Evolutionary conservation across 495 filamentous ascomycete genomes (phyloP).

Genomic region (Aspergillus olivimuriae): DNA sequence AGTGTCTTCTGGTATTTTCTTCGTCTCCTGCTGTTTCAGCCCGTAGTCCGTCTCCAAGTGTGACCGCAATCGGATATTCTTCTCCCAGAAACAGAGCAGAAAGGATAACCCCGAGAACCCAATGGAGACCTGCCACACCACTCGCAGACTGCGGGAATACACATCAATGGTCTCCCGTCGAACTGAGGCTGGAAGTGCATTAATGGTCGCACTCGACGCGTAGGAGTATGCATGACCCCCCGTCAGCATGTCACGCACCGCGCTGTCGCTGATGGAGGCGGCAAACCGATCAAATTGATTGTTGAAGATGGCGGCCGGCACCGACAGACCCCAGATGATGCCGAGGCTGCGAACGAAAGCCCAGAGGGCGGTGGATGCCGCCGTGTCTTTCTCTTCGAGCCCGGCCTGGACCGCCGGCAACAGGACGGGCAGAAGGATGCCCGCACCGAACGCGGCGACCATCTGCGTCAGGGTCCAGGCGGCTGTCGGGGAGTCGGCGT

Average conservation of each 20-base stretch:
- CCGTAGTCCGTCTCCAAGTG: slow-evolving; percentile 16
- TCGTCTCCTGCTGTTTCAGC: too few relatives aligned
- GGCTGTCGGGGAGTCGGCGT: not conserved
- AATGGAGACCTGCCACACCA: slow-evolving; percentile 14
- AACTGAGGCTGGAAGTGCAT: not conserved
- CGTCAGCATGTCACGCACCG: not conserved
- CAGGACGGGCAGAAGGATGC: not conserved
- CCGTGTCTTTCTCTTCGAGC: slow-evolving; percentile 28
- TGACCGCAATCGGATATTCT: slow-evolving; percentile 10
- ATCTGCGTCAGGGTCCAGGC: not conserved
- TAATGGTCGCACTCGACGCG: slow-evolving; percentile 7
- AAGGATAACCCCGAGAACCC: slow-evolving; percentile 12
- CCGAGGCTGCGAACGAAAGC: slow-evolving; percentile 40
- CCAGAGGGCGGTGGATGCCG: slow-evolving; percentile 33
- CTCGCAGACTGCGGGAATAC: slow-evolving; percentile 11
- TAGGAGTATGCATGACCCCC: slow-evolving; percentile 12
- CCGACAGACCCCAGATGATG: slow-evolving; percentile 41
- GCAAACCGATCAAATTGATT: slow-evolving; percentile 17
- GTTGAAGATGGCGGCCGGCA: slow-evolving; percentile 46
- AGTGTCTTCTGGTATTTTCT: too few relatives aligned
- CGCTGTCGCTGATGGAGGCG: slow-evolving; percentile 1
- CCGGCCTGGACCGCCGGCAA: slow-evolving; percentile 29
- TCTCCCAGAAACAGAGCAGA: slow-evolving; percentile 14
- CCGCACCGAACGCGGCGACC: not conserved
- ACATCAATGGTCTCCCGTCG: slow-evolving; percentile 11